Evolutionary conservation across 192 early-diverging fungal species (phyloP).

Genomic region (Rhizophagus clarus): DNA sequence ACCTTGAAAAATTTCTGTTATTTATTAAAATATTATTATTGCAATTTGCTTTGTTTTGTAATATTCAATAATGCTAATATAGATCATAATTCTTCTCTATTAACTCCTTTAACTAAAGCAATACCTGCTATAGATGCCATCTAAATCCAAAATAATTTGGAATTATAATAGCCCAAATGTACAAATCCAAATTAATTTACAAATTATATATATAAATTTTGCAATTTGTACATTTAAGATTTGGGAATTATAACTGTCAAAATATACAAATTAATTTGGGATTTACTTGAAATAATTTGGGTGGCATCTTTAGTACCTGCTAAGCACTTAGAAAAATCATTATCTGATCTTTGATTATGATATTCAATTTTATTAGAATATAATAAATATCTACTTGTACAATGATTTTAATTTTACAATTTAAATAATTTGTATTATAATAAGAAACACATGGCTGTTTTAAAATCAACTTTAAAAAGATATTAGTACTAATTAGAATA

Average conservation of each 20-base stretch:
- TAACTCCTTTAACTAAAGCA: background rate
- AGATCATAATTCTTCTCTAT: conserved; percentile 2
- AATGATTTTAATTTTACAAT: background rate
- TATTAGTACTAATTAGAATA: conserved; percentile 5
- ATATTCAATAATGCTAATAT: background rate
- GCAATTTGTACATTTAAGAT: no score
- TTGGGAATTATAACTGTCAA: no score
- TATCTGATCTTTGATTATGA: background rate
- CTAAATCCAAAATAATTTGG: no score
- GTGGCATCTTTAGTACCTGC: no score
- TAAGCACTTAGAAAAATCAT: conserved; percentile 5
- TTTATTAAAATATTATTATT: conserved; percentile 20
- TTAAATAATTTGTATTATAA: background rate
- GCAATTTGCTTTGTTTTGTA: background rate
- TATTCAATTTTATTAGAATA: background rate
- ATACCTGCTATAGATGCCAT: no score
- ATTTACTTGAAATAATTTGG: no score
- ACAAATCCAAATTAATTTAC: no score
- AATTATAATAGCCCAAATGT: no score
- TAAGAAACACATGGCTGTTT: background rate
- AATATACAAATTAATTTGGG: no score
- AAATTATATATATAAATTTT: no score
- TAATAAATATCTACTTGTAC: background rate
- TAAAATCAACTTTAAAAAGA: conserved; percentile 2
- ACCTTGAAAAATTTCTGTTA: background rate